Conservation (phyloP, 2,329 filamentous ascomycete genomes). For the Colletotrichum sp. region DNA sequence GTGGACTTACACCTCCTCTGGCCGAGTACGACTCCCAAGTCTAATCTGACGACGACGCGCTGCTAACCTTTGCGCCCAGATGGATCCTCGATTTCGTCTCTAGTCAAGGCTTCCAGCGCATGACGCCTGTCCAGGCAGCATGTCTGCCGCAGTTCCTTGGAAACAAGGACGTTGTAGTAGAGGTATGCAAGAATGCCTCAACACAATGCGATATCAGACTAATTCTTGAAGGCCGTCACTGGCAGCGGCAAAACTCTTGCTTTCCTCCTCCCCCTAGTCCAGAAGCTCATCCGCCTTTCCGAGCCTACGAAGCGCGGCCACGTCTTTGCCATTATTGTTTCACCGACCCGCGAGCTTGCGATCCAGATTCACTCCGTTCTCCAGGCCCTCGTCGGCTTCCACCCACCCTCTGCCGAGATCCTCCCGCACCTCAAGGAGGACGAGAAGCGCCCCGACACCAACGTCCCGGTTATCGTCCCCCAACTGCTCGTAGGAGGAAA, state of each 20-base stretch:
- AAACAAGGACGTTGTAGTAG: conserved; percentile 92
- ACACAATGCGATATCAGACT: neutral
- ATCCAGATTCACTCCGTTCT: conserved; percentile 88
- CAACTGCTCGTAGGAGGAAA: conserved; percentile 88
- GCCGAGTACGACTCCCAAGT: conserved; percentile 28
- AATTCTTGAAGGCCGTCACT: conserved; percentile 70
- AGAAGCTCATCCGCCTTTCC: conserved; percentile 79
- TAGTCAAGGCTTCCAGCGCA: conserved; percentile 83
- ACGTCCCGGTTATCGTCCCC: conserved; percentile 69
- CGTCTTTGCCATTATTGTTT: conserved; percentile 88
- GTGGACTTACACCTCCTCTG: conserved; percentile 41
- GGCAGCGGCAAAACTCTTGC: conserved; percentile 90
- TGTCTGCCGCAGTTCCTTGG: conserved; percentile 87
- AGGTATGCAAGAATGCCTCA: conserved; percentile 49
- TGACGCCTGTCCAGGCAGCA: conserved; percentile 95
- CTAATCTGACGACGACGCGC: conserved; percentile 55
- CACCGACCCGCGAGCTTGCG: conserved; percentile 91
- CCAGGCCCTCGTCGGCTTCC: conserved; percentile 78
- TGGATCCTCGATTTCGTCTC: conserved; percentile 87
- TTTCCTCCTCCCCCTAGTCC: conserved; percentile 78
- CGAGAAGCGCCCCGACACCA: conserved; percentile 56
- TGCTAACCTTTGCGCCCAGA: conserved; percentile 76
- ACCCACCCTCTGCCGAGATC: conserved; percentile 75
- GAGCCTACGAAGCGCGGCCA: conserved; percentile 89
- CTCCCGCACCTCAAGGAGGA: conserved; percentile 60